These are phyloP conservation scores for Chamaenerion angustifolium DNA, from an alignment of 345 rosid genomes.

Conservation along the genomic window DNA sequence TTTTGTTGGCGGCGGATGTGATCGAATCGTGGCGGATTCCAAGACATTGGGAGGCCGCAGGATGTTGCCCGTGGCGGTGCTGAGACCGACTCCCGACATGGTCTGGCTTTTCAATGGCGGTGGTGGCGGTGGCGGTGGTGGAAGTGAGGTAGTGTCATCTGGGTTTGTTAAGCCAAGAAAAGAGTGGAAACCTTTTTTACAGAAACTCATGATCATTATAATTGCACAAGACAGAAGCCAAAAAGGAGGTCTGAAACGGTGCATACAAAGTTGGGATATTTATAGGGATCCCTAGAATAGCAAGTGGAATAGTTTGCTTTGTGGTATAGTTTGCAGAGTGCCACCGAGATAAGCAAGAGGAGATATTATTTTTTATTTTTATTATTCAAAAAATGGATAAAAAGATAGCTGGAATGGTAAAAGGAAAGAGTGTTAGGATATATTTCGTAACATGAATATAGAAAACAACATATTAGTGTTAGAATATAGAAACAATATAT, in stretches of 20 bases:
- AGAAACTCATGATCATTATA: conserved; percentile 33
- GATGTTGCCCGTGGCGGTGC: conserved; percentile 12
- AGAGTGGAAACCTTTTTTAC: conserved; percentile 38
- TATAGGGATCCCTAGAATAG: background rate
- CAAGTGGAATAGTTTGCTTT: conserved; percentile 14
- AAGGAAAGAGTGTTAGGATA: no score
- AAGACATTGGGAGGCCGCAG: conserved; percentile 19
- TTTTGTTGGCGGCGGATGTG: conserved; percentile 4
- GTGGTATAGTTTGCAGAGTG: conserved; percentile 18
- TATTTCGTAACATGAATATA: no score
- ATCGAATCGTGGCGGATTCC: conserved; percentile 16
- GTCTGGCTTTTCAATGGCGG: background rate
- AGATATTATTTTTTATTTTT: no score
- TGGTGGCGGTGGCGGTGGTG: background rate
- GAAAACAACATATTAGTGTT: no score
- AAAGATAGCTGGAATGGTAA: conserved; percentile 26
- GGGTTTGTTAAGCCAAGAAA: conserved; percentile 14
- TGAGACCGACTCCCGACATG: conserved; percentile 18
- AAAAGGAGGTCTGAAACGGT: background rate
- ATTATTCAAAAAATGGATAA: background rate
- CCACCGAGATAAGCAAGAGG: conserved; percentile 12
- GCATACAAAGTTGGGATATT: background rate
- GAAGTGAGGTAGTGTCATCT: background rate
- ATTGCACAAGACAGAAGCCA: background rate
- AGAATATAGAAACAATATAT: no score